A percentile compares a stretch with the other conserved stretches of the same genome.
These are phyloP conservation scores for Trichoderma oligosporum DNA, from an alignment of 2,329 filamentous ascomycete genomes.

Conservation along the genomic window DNA sequence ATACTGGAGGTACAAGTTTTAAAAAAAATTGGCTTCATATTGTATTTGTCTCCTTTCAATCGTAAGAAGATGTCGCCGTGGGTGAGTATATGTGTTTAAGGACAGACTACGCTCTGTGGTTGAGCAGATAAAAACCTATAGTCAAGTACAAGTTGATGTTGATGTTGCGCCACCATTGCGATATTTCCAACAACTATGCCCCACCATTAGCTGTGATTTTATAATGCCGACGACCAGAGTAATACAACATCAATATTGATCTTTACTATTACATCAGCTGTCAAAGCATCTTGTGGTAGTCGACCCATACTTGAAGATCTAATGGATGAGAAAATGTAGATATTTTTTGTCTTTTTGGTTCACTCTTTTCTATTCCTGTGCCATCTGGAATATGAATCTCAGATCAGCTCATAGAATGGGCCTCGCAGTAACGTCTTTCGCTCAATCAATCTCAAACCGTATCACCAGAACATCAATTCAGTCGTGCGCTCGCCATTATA, in stretches of 20 bases:
- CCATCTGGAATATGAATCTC: neutral
- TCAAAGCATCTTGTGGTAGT: too few species aligned
- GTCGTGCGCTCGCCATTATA: slow-evolving; percentile 7
- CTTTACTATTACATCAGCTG: slow-evolving; percentile 1
- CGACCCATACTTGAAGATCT: too few species aligned
- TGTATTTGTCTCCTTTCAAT: neutral
- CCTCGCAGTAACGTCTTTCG: neutral
- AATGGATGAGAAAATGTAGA: neutral
- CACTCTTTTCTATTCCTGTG: neutral
- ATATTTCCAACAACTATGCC: neutral
- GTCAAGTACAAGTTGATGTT: neutral
- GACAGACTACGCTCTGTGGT: neutral
- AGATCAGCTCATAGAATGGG: slow-evolving; percentile 1
- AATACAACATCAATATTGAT: neutral
- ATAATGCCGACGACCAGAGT: neutral
- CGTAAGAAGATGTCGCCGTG: neutral
- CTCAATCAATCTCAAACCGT: neutral
- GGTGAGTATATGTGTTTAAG: neutral
- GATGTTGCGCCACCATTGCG: neutral
- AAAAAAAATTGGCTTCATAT: neutral
- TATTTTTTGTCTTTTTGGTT: neutral
- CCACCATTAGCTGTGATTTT: neutral
- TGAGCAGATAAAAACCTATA: neutral
- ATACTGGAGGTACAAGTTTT: slow-evolving; percentile 23
- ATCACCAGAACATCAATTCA: neutral